A percentile compares a stretch with the other conserved stretches of the same genome.
These are phyloP conservation scores for Dunaliella primolecta DNA, from an alignment of 139 green algal species.

Conservation along the genomic window DNA sequence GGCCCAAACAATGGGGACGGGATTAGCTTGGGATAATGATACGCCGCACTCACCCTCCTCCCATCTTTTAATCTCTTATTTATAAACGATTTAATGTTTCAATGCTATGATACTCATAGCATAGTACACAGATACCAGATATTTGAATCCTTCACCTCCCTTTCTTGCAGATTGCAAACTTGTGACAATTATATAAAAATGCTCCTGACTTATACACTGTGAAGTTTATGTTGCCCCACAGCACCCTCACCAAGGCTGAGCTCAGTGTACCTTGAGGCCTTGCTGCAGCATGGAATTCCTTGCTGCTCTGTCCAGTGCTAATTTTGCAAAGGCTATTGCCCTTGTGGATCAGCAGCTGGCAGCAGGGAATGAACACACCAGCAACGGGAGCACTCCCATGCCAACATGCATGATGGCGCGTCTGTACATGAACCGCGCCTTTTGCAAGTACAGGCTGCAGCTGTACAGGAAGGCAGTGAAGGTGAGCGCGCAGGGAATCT, in stretches of 20 bases:
- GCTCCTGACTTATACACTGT: too few species aligned
- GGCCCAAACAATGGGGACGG: too few species aligned
- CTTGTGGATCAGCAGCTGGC: not conserved
- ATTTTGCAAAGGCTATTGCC: not conserved
- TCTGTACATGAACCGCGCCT: conserved; percentile 59
- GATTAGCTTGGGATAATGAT: too few species aligned
- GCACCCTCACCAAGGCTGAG: too few species aligned
- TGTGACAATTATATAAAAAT: too few species aligned
- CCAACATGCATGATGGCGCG: conserved; percentile 17
- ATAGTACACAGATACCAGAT: too few species aligned
- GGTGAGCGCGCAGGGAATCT: conserved; percentile 34
- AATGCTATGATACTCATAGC: too few species aligned
- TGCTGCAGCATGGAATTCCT: not conserved
- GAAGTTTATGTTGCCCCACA: too few species aligned
- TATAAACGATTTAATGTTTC: too few species aligned
- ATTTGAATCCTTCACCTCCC: too few species aligned
- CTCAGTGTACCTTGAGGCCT: too few species aligned
- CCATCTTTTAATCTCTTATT: not conserved
- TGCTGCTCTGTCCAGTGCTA: not conserved
- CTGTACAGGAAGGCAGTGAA: conserved; percentile 77
- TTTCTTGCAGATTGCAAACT: too few species aligned
- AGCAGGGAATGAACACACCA: not conserved
- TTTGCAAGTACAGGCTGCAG: conserved; percentile 61
- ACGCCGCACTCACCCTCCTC: not conserved
- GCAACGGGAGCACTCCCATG: not conserved